Evolutionary conservation across 2,329 filamentous ascomycete species (phyloP).

Genomic region (Beauveria australis): DNA sequence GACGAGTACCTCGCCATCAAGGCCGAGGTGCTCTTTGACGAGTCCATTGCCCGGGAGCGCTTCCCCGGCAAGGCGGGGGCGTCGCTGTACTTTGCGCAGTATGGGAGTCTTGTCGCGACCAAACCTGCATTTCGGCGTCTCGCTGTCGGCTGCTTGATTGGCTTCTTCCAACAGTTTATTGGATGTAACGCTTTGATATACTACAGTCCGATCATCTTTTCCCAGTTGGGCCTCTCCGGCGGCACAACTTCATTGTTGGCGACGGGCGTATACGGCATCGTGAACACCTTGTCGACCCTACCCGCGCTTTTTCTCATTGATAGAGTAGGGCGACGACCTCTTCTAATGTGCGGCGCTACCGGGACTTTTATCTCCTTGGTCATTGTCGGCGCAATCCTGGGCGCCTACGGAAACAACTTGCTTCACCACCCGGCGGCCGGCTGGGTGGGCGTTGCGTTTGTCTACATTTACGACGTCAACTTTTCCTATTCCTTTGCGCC

Average conservation of each 20-base stretch:
- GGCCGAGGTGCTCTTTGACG: conserved; percentile 29
- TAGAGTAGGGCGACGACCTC: conserved; percentile 49
- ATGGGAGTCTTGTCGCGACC: conserved; percentile 22
- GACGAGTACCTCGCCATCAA: conserved; percentile 29
- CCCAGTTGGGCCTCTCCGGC: conserved; percentile 30
- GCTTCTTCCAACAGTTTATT: conserved; percentile 47
- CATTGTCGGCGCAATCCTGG: conserved; percentile 42
- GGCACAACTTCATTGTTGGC: conserved; percentile 41
- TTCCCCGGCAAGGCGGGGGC: conserved; percentile 24
- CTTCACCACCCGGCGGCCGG: conserved; percentile 31
- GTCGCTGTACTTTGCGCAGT: conserved; percentile 23
- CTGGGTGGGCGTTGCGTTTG: conserved; percentile 55
- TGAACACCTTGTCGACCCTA: conserved; percentile 39
- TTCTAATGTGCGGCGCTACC: conserved; percentile 54
- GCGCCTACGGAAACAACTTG: conserved; percentile 30
- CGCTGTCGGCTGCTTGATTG: conserved; percentile 44
- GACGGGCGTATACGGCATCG: conserved; percentile 49
- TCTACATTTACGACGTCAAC: conserved; percentile 54
- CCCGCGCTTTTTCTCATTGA: conserved; percentile 44
- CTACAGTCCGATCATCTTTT: conserved; percentile 39
- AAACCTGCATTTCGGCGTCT: conserved; percentile 33
- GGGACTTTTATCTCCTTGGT: conserved; percentile 56
- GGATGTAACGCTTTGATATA: conserved; percentile 40
- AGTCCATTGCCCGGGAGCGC: conserved; percentile 19
- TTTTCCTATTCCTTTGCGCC: conserved; percentile 57